A percentile compares a stretch with the other conserved stretches of the same genome.
phyloP scores from a whole-genome alignment of 352 stramenopile genomes.

The Pythium coloratum region DNA sequence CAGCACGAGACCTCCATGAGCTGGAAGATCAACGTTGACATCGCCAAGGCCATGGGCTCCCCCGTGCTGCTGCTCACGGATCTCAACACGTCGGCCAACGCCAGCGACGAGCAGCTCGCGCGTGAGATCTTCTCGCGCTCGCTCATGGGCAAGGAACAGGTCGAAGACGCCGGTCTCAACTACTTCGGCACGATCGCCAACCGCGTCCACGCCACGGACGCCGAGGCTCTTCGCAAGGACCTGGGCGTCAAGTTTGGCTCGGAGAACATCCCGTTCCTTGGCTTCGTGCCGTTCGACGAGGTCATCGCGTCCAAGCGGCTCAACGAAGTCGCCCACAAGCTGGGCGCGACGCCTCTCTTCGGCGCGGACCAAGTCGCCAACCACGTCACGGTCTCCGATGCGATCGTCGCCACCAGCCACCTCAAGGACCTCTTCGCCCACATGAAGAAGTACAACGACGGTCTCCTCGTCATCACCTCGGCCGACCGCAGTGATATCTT shows the following conservation, averaged over 20 bases:
- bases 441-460: slow-evolving; percentile 79
- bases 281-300: slow-evolving; percentile 66
- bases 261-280: slow-evolving; percentile 56
- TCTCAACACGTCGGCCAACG: slow-evolving; percentile 29
- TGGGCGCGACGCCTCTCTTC: slow-evolving; percentile 68
- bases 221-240: slow-evolving; percentile 34
- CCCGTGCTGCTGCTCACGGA: slow-evolving; percentile 69
- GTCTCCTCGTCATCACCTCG: slow-evolving; percentile 74
- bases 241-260: slow-evolving; percentile 39
- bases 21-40: slow-evolving; percentile 81
- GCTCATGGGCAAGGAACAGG: slow-evolving; percentile 57
- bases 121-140: slow-evolving; percentile 63
- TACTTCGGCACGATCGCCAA: slow-evolving; percentile 81
- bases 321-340: slow-evolving; percentile 70
- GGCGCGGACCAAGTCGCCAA: slow-evolving; percentile 61
- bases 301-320: slow-evolving; percentile 74
- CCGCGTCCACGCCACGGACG: slow-evolving; percentile 46
- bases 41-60: slow-evolving; percentile 67
- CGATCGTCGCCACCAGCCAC: slow-evolving; percentile 64
- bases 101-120: slow-evolving; percentile 34
- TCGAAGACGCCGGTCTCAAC: slow-evolving; percentile 51
- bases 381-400: slow-evolving; percentile 66
- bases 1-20: slow-evolving; percentile 70
- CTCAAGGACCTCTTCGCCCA: slow-evolving; percentile 75
- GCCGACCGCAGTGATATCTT: slow-evolving; percentile 73